Conservation (phyloP, 2,329 filamentous ascomycete species). For the Colletotrichum lentis region DNA sequence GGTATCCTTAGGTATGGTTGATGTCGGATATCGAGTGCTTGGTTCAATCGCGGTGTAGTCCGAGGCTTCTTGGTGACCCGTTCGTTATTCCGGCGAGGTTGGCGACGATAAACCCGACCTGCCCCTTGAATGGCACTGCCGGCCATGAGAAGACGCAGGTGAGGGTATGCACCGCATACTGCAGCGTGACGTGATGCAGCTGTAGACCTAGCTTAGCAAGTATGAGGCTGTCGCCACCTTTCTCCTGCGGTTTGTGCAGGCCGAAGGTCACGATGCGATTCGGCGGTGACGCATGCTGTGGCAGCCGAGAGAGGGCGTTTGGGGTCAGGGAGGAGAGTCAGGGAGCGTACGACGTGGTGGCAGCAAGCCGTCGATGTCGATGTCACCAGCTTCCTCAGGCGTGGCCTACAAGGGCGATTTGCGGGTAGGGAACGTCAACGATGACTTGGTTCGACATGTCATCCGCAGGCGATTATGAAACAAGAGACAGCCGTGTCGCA, state of each 20-base stretch:
- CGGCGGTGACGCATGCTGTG: constrained; percentile 6
- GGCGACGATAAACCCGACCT: neutral
- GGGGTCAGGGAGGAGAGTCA: too few relatives aligned
- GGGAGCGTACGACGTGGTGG: neutral
- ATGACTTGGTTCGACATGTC: constrained; percentile 12
- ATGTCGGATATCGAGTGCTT: neutral
- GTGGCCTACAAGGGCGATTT: constrained; percentile 21
- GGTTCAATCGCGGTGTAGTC: neutral
- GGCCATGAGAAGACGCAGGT: neutral
- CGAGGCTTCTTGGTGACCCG: neutral
- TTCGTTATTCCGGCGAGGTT: neutral
- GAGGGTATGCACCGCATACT: constrained; percentile 12
- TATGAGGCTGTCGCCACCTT: constrained; percentile 4
- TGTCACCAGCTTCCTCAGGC: neutral
- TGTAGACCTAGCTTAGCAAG: constrained; percentile 12
- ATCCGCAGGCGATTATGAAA: constrained; percentile 30
- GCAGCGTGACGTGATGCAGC: constrained; percentile 27
- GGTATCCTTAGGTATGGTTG: neutral
- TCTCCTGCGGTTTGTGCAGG: constrained; percentile 12
- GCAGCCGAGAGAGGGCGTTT: constrained; percentile 1
- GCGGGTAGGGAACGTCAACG: constrained; percentile 14
- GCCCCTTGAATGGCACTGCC: neutral
- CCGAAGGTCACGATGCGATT: constrained; percentile 5
- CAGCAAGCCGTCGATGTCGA: neutral
- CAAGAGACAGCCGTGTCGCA: constrained; percentile 35